These are phyloP conservation scores for Phellopilus nigrolimitatus DNA, from an alignment of 1,284 basidiomycete genomes.

Conservation along the genomic window DNA sequence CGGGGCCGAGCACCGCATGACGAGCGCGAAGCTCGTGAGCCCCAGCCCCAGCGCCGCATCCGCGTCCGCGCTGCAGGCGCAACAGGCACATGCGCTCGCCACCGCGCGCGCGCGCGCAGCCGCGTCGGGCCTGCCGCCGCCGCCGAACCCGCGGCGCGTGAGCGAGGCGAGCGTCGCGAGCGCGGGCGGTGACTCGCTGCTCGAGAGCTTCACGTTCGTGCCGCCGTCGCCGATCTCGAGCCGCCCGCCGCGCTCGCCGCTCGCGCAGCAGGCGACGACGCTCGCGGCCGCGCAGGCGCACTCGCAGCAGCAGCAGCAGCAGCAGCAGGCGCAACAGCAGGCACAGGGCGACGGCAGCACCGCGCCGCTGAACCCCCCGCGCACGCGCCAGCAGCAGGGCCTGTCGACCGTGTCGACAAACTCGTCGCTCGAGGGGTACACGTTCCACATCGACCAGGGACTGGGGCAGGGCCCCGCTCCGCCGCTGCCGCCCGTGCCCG, in stretches of 20 bases:
- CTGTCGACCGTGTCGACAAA: constrained; percentile 67
- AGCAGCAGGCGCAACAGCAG: constrained; percentile 30
- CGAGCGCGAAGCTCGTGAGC: constrained; percentile 44
- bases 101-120: constrained; percentile 54
- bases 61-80: constrained; percentile 35
- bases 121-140: constrained; percentile 36
- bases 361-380: constrained; percentile 36
- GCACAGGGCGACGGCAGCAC: constrained; percentile 32
- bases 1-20: constrained; percentile 50
- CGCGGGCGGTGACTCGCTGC: constrained; percentile 57
- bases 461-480: constrained; percentile 27
- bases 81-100: constrained; percentile 55
- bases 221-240: constrained; percentile 79
- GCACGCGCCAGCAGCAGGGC: constrained; percentile 52
- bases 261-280: constrained; percentile 51
- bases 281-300: constrained; percentile 15
- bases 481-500: constrained; percentile 16
- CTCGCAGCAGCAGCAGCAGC: constrained; percentile 15
- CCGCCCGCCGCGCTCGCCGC: constrained; percentile 67
- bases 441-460: constrained; percentile 68
- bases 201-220: constrained; percentile 80
- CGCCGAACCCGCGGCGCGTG: constrained; percentile 59
- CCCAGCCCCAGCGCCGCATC: constrained; percentile 12
- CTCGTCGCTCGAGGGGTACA: constrained; percentile 63
- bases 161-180: constrained; percentile 28